Conservation (phyloP, 495 filamentous ascomycete genomes). For the Lepidopterella palustris region DNA sequence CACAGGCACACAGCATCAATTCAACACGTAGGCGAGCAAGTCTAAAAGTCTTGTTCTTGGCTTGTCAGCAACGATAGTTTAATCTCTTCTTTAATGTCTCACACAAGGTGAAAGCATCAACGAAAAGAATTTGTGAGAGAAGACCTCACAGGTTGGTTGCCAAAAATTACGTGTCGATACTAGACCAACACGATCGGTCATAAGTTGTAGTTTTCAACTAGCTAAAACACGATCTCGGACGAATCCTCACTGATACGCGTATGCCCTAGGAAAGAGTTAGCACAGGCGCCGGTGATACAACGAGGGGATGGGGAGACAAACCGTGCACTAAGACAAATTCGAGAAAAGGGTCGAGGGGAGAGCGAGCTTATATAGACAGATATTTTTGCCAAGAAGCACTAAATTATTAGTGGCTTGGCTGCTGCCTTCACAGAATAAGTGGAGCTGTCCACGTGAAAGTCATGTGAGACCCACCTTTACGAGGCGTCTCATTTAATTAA, state of each 20-base stretch:
- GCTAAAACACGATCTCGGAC: conserved; percentile 55
- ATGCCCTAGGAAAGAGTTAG: too few species aligned
- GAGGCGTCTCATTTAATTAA: too few species aligned
- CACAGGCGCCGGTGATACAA: too few species aligned
- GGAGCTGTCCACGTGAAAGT: too few species aligned
- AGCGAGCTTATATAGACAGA: too few species aligned
- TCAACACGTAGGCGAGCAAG: not conserved
- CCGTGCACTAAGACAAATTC: too few species aligned
- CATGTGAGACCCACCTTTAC: too few species aligned
- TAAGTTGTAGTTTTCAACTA: conserved; percentile 51
- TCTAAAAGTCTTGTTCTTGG: not conserved
- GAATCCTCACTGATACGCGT: conserved; percentile 53
- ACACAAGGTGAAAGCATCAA: conserved; percentile 14
- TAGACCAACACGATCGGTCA: conserved; percentile 1
- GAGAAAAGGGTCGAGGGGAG: too few species aligned
- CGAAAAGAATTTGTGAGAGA: conserved; percentile 21
- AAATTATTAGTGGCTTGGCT: too few species aligned
- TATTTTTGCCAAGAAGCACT: too few species aligned
- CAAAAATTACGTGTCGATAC: conserved; percentile 28
- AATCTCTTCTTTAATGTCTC: conserved; percentile 15
- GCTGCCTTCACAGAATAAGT: too few species aligned
- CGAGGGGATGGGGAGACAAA: too few species aligned
- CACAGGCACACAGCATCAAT: conserved; percentile 1
- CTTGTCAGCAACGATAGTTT: not conserved
- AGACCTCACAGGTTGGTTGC: conserved; percentile 9